phyloP scores from a whole-genome alignment of 2,329 filamentous ascomycete species.

The Botrytis sinoallii region DNA sequence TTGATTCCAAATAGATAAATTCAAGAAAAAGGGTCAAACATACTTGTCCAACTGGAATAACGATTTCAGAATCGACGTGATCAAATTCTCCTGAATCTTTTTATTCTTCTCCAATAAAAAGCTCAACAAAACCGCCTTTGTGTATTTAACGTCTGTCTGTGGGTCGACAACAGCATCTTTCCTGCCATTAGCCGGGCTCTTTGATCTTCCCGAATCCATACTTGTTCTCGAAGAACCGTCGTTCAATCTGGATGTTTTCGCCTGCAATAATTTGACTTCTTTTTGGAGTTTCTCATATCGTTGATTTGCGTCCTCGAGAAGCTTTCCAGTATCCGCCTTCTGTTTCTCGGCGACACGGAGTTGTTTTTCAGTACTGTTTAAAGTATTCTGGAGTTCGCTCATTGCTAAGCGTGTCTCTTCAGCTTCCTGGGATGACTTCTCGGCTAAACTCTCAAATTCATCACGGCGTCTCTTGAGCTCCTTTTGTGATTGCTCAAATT shows the following conservation, averaged over 20 bases:
- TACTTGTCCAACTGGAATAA: conserved; percentile 74
- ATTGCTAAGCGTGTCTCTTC: conserved; percentile 75
- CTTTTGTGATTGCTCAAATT: conserved; percentile 68
- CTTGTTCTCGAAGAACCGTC: conserved; percentile 36
- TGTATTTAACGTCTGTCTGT: conserved; percentile 49
- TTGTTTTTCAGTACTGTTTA: conserved; percentile 86
- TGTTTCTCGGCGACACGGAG: conserved; percentile 81
- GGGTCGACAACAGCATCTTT: background rate
- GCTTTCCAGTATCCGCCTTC: conserved; percentile 67
- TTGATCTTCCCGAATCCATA: conserved; percentile 38
- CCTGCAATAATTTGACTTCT: conserved; percentile 54
- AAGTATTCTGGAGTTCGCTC: conserved; percentile 69
- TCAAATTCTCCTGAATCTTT: conserved; percentile 69
- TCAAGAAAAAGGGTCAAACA: conserved; percentile 36
- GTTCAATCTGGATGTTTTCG: conserved; percentile 39
- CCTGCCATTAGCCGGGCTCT: conserved; percentile 28
- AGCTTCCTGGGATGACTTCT: conserved; percentile 68
- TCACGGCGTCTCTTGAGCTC: conserved; percentile 72
- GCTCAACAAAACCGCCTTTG: conserved; percentile 78
- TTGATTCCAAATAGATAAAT: background rate
- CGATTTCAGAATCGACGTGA: conserved; percentile 69
- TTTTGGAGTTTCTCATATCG: conserved; percentile 78
- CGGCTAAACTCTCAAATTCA: conserved; percentile 69
- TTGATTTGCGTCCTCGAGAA: conserved; percentile 73
- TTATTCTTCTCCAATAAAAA: conserved; percentile 80